phyloP scores from a whole-genome alignment of 345 rosid species.

The Arabidopsis arenosa region DNA sequence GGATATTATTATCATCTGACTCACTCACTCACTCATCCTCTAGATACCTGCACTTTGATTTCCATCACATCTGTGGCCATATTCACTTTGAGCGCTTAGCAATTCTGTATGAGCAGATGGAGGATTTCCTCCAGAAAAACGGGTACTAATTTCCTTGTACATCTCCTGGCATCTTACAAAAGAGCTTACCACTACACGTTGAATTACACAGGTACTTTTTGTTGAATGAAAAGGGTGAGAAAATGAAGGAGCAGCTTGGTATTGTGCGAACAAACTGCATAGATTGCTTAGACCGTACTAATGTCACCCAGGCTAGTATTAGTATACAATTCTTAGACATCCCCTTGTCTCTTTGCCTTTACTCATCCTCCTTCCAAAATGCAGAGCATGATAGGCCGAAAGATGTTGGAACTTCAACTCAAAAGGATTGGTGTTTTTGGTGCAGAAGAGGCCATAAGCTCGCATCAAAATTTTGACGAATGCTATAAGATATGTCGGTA shows the following conservation, averaged over 20 bases:
- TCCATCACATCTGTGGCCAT: slow-evolving; percentile 89
- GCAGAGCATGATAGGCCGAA: slow-evolving; percentile 97
- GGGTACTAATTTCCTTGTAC: slow-evolving; percentile 56
- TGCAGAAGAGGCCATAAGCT: slow-evolving; percentile 85
- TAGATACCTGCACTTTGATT: slow-evolving; percentile 97
- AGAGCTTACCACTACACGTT: slow-evolving; percentile 5
- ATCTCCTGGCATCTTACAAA: neutral
- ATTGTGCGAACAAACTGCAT: slow-evolving; percentile 93
- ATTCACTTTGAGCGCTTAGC: slow-evolving; percentile 96
- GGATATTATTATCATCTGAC: slow-evolving; percentile 2
- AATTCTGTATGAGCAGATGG: slow-evolving; percentile 83
- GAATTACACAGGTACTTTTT: slow-evolving; percentile 68
- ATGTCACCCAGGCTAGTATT: slow-evolving; percentile 88
- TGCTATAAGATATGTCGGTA: slow-evolving; percentile 80
- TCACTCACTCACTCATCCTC: slow-evolving; percentile 44
- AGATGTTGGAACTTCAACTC: slow-evolving; percentile 84
- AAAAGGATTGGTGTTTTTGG: slow-evolving; percentile 82
- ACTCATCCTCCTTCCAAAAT: slow-evolving; percentile 36
- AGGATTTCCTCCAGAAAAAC: slow-evolving; percentile 76
- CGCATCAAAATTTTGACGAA: slow-evolving; percentile 82
- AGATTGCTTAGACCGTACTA: slow-evolving; percentile 97
- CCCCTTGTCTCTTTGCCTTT: neutral
- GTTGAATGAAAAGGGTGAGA: slow-evolving; percentile 90
- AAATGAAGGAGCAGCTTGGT: slow-evolving; percentile 92
- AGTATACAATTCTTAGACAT: slow-evolving; percentile 30